Evolutionary conservation across 2,329 filamentous ascomycete genomes (phyloP), one percentile per base, ranked within the genome.

Genomic region (Colletotrichum sp.): DNA sequence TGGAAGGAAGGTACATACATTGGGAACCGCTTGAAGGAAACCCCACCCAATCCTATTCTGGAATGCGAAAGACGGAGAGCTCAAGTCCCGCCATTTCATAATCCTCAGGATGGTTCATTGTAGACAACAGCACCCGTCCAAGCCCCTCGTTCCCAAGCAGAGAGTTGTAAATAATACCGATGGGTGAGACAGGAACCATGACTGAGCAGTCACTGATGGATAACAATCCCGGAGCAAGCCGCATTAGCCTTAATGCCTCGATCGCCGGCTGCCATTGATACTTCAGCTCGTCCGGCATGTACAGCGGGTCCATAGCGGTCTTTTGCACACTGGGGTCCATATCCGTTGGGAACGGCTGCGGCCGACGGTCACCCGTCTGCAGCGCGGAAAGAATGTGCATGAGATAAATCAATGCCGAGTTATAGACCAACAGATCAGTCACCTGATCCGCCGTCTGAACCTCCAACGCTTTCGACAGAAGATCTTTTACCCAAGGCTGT

Each of bases 141-240:
- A 72, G 27, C 12, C 69, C 69, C 33, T 62, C 69, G 8, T 43
- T 72, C 6, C 31, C 65, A 5, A 62, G 51, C 4, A 70, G 13
- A 21, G 59, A 59, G 29, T 70, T 73, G 13, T 73, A 73, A 4
- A 73, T 70, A 8, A 73, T 66, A 3, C 59, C 58, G 3, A 70
- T 24, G 6, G 67, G 47, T 1, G 70, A 73, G 12, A 47, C 51
- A 12, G 70, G 51, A 13, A 73, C 27, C 34, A 71, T 54, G 2
- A 43, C 67, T 0, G 51, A 18, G 9, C 31, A 31, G 15, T 65
- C 29, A 3, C 21, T 61, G 29, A 16, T 21, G 0, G 51, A 29
- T 6, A 73, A 15, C 1, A 59, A 8, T n/a, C n/a, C 34, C 9
- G 67, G 51, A 5, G 38, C 59, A 13, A 59, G 7, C 8, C 51